phyloP scores from a whole-genome alignment of 257 asterid genomes.

The Plantago major region DNA sequence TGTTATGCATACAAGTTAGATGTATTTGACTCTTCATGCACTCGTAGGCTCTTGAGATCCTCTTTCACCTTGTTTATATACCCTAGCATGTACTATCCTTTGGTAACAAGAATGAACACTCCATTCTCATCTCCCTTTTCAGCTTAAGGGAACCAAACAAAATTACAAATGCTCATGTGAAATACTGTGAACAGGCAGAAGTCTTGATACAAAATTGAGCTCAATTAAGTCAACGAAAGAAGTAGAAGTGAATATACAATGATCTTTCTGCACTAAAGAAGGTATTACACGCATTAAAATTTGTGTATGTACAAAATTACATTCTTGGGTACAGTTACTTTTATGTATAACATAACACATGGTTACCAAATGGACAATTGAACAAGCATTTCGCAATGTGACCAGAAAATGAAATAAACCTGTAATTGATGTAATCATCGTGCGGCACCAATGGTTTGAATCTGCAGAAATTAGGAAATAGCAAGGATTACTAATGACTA shows the following conservation, averaged over 20 bases:
- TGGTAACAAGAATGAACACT: no score
- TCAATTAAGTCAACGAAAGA: no score
- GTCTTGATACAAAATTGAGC: no score
- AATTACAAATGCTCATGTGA: no score
- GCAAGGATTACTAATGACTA: constrained; percentile 1
- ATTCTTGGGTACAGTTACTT: constrained; percentile 2
- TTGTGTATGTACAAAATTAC: constrained; percentile 21
- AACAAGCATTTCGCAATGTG: constrained; percentile 4
- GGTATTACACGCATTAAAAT: constrained; percentile 2
- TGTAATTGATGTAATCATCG: constrained; percentile 16
- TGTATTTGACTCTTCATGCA: no score
- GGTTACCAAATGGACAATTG: constrained; percentile 13
- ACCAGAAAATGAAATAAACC: constrained; percentile 16
- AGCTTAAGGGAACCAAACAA: no score
- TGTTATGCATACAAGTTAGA: no score
- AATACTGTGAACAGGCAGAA: no score
- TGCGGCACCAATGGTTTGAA: constrained; percentile 49
- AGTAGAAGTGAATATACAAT: not conserved
- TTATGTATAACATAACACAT: constrained; percentile 12
- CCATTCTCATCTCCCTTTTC: no score
- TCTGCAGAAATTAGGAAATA: constrained; percentile 36
- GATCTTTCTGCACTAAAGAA: not conserved
- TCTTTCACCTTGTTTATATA: no score
- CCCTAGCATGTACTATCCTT: no score
- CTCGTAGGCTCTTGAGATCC: no score